These are phyloP conservation scores for Cercospora sp. DNA, from an alignment of 2,329 filamentous ascomycete species.

Conservation along the genomic window DNA sequence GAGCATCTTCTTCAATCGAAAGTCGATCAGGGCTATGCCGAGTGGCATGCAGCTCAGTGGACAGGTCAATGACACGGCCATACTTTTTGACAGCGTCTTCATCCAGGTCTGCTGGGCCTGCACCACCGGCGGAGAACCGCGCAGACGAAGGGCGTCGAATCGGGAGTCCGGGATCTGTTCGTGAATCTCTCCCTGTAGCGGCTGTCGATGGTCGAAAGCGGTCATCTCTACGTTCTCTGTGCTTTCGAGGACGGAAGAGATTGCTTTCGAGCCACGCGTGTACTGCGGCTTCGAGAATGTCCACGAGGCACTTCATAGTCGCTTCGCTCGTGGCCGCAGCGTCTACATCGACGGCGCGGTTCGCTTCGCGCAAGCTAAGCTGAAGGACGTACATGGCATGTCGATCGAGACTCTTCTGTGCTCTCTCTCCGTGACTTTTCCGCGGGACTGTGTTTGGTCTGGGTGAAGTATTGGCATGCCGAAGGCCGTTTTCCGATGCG, in stretches of 20 bases:
- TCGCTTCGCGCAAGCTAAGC: conserved; percentile 33
- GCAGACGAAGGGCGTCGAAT: neutral
- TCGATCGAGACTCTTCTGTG: conserved; percentile 69
- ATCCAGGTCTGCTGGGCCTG: neutral
- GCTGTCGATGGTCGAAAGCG: neutral
- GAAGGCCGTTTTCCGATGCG: conserved; percentile 49
- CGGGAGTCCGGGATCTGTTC: neutral
- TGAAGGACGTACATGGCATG: conserved; percentile 91
- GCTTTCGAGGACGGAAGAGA: conserved; percentile 60
- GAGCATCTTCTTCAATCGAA: neutral
- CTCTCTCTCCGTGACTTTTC: conserved; percentile 41
- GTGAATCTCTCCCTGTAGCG: neutral
- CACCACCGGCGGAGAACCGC: neutral
- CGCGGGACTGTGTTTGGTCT: conserved; percentile 49
- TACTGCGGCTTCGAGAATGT: conserved; percentile 68
- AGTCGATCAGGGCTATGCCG: neutral
- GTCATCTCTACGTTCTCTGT: conserved; percentile 15
- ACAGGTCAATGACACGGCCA: neutral
- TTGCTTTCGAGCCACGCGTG: conserved; percentile 74
- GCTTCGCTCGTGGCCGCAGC: conserved; percentile 27
- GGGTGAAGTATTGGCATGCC: conserved; percentile 36
- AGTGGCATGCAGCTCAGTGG: neutral
- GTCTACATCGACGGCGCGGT: conserved; percentile 8
- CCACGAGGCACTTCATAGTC: conserved; percentile 56
- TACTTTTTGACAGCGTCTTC: neutral